Evolutionary conservation across 2,329 filamentous ascomycete species (phyloP).

Genomic region (Chrysoporthe austroafricana): DNA sequence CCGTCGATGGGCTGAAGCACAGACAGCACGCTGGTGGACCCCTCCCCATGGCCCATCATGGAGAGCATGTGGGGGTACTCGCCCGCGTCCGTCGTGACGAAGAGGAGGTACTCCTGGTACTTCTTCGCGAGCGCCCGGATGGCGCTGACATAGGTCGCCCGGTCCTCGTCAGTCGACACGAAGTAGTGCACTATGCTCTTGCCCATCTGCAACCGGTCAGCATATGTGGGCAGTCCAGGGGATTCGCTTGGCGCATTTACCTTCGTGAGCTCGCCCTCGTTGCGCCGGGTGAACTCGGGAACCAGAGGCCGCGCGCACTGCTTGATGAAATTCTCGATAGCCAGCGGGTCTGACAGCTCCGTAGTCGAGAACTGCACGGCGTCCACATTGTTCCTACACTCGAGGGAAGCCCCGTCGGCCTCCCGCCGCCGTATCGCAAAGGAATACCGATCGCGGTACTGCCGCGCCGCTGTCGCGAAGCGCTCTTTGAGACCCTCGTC

Average conservation of each 20-base stretch:
- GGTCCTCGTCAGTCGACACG: constrained; percentile 35
- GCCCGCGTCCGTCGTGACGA: constrained; percentile 50
- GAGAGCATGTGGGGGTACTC: constrained; percentile 50
- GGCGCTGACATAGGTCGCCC: constrained; percentile 39
- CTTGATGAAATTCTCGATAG: constrained; percentile 44
- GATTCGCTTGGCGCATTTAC: constrained; percentile 33
- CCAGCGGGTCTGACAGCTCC: constrained; percentile 39
- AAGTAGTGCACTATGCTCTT: constrained; percentile 43
- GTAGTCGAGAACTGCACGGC: constrained; percentile 39
- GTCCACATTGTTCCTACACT: constrained; percentile 48
- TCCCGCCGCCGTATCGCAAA: constrained; percentile 42
- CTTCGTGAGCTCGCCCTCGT: constrained; percentile 47
- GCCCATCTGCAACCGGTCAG: constrained; percentile 28
- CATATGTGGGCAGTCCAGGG: constrained; percentile 38
- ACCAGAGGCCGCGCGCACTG: constrained; percentile 46
- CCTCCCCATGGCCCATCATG: constrained; percentile 43
- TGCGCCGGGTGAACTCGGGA: constrained; percentile 49
- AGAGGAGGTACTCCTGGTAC: constrained; percentile 51
- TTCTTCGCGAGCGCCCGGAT: constrained; percentile 48
- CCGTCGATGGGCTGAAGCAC: constrained; percentile 51
- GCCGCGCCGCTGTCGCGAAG: constrained; percentile 40
- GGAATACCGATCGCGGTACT: constrained; percentile 45
- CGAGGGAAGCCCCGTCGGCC: constrained; percentile 30
- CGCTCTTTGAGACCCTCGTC: constrained; percentile 37
- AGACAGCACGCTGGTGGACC: constrained; percentile 40